Evolutionary conservation across 257 asterid genomes (phyloP).

Genomic region (Rauvolfia tetraphylla): DNA sequence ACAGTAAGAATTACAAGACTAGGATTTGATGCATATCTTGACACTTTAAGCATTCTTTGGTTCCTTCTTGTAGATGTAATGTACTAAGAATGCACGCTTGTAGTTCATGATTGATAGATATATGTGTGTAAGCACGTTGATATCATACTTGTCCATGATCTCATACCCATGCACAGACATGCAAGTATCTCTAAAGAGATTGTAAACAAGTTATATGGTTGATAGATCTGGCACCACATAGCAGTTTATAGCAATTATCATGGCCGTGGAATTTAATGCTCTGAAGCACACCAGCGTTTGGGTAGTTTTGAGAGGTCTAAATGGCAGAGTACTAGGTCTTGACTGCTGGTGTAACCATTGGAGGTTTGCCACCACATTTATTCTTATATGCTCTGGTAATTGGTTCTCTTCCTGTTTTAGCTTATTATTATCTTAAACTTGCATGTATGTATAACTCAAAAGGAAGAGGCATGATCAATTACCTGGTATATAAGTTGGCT

Average conservation of each 20-base stretch:
- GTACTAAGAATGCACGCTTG: neutral
- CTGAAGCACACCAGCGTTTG: neutral
- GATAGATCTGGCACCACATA: neutral
- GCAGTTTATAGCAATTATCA: neutral
- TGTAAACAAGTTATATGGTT: neutral
- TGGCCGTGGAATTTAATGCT: neutral
- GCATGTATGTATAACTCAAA: neutral
- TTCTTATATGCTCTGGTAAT: neutral
- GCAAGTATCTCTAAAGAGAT: neutral
- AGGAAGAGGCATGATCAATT: neutral
- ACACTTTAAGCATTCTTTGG: neutral
- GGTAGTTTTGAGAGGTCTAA: neutral
- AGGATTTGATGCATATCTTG: slow-evolving; percentile 1
- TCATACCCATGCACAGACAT: neutral
- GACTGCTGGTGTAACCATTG: neutral
- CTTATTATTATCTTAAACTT: neutral
- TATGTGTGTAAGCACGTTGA: neutral
- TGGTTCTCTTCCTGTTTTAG: neutral
- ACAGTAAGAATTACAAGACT: neutral
- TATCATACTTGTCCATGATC: neutral
- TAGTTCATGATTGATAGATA: neutral
- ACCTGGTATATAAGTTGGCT: neutral
- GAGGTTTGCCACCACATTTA: neutral
- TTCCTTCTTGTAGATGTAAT: neutral
- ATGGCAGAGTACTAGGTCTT: neutral